phyloP scores from a whole-genome alignment of 192 early-diverging fungal genomes.

The Rhizophagus sp. region DNA sequence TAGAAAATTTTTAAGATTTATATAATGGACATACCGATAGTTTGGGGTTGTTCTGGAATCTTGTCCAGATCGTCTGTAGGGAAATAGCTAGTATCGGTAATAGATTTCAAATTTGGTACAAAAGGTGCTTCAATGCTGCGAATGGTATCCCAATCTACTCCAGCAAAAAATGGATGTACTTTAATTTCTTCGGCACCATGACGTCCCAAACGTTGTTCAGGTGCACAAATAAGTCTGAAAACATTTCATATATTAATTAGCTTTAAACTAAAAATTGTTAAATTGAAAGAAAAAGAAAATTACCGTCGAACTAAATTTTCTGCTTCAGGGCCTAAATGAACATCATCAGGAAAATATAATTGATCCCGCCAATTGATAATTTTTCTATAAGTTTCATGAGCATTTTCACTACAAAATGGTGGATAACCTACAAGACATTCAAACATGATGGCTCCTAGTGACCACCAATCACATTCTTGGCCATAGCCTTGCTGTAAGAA shows the following conservation, averaged over 20 bases:
- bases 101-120: constrained; percentile 87
- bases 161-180: constrained; percentile 92
- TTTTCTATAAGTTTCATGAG: constrained; percentile 97
- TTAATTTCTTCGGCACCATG: constrained; percentile 84
- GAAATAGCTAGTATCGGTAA: constrained; percentile 99
- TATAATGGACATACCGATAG: background rate
- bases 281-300: background rate
- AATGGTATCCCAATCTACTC: constrained; percentile 89
- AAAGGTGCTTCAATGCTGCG: constrained; percentile 85
- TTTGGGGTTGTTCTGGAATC: constrained; percentile 54
- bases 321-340: constrained; percentile 85
- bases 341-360: constrained; percentile 91
- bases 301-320: constrained; percentile 90
- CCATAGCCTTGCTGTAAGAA: constrained; percentile 94
- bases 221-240: constrained; percentile 81
- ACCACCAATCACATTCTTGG: constrained; percentile 99
- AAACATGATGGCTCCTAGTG: constrained; percentile 98
- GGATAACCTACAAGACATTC: constrained; percentile 98
- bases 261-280: background rate
- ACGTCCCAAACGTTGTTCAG: constrained; percentile 78
- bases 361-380: constrained; percentile 96
- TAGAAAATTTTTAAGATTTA: background rate
- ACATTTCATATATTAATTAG: background rate
- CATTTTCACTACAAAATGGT: constrained; percentile 94
- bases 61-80: constrained; percentile 90